Conservation (phyloP, 78 protist species). For the slime mould (Dictyostelium discoideum) region DNA sequence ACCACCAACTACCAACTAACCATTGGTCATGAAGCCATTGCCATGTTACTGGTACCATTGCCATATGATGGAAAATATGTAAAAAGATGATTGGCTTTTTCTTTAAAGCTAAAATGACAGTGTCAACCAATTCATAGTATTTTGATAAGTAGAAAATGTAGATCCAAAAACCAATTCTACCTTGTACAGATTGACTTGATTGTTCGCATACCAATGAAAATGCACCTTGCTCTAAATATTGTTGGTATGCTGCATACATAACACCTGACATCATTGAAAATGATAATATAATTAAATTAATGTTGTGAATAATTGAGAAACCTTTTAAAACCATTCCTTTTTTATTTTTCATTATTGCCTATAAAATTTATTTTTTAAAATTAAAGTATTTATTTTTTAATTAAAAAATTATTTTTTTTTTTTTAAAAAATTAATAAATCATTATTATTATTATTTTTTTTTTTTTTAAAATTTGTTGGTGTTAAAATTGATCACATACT, state of each 20-base stretch:
- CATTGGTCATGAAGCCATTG: slow-evolving; percentile 54
- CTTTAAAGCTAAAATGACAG: slow-evolving; percentile 87
- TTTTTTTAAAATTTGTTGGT: not conserved
- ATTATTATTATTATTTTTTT: not conserved
- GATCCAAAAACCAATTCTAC: slow-evolving; percentile 78
- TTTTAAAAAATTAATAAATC: not conserved
- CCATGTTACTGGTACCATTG: slow-evolving; percentile 70
- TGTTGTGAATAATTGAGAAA: slow-evolving; percentile 61
- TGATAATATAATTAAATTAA: slow-evolving; percentile 61
- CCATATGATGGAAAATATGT: slow-evolving; percentile 90
- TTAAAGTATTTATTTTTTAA: no score
- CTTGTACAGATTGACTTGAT: slow-evolving; percentile 46
- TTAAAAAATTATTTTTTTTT: not conserved
- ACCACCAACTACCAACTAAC: slow-evolving; percentile 64
- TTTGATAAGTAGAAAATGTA: slow-evolving; percentile 87
- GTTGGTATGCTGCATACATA: slow-evolving; percentile 49
- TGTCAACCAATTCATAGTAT: slow-evolving; percentile 90
- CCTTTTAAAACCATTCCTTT: slow-evolving; percentile 45
- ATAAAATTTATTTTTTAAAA: not conserved
- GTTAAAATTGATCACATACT: not conserved
- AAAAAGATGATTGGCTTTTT: slow-evolving; percentile 73
- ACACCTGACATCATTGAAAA: slow-evolving; percentile 68
- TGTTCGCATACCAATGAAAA: slow-evolving; percentile 52
- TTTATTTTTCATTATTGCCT: slow-evolving; percentile 64
- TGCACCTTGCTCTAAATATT: slow-evolving; percentile 49